Percentiles rank a stretch among this genome's conserved stretches.
Conservation (phyloP, 23 red algal genomes). For the Gracilaria domingensis region DNA sequence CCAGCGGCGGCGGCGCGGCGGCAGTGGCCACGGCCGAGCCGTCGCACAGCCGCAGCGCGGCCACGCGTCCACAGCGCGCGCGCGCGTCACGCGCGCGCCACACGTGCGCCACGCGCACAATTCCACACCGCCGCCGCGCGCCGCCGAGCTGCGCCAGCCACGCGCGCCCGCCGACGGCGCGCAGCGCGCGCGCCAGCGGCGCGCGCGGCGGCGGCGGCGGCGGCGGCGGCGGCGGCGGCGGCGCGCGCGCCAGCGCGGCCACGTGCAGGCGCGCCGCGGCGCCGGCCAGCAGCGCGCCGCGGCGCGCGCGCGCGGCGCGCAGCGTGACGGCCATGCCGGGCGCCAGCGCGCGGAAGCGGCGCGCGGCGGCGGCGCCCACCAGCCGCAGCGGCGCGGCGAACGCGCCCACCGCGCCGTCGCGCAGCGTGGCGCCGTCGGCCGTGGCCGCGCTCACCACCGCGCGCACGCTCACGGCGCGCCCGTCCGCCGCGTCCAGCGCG, state of each 20-base stretch:
- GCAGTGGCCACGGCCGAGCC: not conserved
- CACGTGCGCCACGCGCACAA: constrained; percentile 15
- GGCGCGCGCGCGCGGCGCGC: not conserved
- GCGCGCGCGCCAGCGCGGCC: constrained; percentile 5
- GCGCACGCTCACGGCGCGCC: not conserved
- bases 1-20: too few relatives aligned
- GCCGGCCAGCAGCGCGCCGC: not conserved
- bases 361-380: not conserved
- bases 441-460: not conserved
- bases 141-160: not conserved
- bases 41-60: not conserved
- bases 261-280: not conserved
- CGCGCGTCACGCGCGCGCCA: not conserved
- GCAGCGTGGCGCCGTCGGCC: not conserved
- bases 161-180: not conserved
- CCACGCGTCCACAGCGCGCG: not conserved
- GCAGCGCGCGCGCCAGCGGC: not conserved
- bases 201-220: not conserved
- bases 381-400: constrained; percentile 13
- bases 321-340: not conserved
- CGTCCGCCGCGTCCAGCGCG: not conserved
- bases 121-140: not conserved
- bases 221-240: not conserved
- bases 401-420: not conserved
- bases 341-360: not conserved